Evolutionary conservation across 768 basidiomycete species (phyloP).

Genomic region (Mycena indigotica): DNA sequence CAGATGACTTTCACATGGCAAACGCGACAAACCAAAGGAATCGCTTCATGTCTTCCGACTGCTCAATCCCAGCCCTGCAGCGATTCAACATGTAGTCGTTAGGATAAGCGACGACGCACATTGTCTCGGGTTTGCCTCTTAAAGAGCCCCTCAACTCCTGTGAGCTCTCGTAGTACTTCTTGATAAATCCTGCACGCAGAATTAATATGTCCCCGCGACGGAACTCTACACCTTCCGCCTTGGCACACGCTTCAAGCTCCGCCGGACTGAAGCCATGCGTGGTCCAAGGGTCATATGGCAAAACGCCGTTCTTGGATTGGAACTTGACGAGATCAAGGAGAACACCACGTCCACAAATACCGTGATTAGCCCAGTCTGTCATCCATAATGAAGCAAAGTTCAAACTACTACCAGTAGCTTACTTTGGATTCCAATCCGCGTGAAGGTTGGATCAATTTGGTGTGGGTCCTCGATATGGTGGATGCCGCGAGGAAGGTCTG

Average conservation of each 20-base stretch:
- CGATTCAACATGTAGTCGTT: neutral
- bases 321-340: conserved; percentile 63
- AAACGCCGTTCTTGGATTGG: conserved; percentile 41
- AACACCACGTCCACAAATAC: conserved; percentile 70
- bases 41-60: conserved; percentile 69
- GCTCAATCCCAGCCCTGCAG: conserved; percentile 57
- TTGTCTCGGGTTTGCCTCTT: conserved; percentile 47
- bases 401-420: conserved; percentile 25
- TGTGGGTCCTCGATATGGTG: conserved; percentile 50
- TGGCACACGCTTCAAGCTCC: conserved; percentile 61
- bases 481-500: conserved; percentile 46
- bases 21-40: conserved; percentile 57
- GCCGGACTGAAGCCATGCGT: conserved; percentile 53
- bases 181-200: conserved; percentile 63
- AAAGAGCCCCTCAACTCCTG: conserved; percentile 50
- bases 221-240: conserved; percentile 59
- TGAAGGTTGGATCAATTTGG: conserved; percentile 45
- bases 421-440: conserved; percentile 74
- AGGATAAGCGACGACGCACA: conserved; percentile 40
- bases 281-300: conserved; percentile 69
- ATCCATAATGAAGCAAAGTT: neutral
- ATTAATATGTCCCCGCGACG: conserved; percentile 63
- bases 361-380: conserved; percentile 70
- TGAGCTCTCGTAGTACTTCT: conserved; percentile 48
- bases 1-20: neutral